Base-by-base conservation (phyloP, 1,139 yeast genomes). In the Pneumocystis murina region DNA sequence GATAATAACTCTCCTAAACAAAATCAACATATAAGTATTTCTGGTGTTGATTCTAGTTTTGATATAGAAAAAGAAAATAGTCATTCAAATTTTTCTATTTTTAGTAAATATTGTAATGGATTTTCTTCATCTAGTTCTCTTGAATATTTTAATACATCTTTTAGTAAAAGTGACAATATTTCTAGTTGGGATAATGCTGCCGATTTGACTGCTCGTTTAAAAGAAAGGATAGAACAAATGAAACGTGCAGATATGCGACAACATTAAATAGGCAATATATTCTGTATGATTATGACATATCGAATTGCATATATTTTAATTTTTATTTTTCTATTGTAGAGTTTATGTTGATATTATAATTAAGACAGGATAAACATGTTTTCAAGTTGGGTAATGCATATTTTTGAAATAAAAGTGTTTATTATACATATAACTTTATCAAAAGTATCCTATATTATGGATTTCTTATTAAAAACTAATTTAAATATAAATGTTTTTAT, bases 171-270 rank as follows among this genome's bases (percentile, higher is more conserved):
- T 8, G 33, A 24, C 7, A 14, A 24, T 48, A 58, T 64, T n/a
- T 65, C 66, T 61, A 64, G 65, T 69, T 90, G 96, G 96, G 82
- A 81, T 70, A 81, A 92, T 62, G 96, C 96, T 0, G 92, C 94
- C 0, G 95, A 87, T 69, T 94, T 89, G 16, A 90, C 97, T 0
- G 82, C 84, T 17, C 94, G 87, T 72, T 79, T 87, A 71, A 86
- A 86, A 72, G 95, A 90, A 0, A 77, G 96, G 68, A 90, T 91
- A 62, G 95, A 88, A 73, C 85, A 86, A 74, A 89, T 90, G 96
- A 87, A 85, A 63, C 59, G 63, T n/a, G 60, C 59, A 28, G 64
- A 63, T 61, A 59, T 48, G 55, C 33, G 55, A 24, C 55, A 40
- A 17, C 48, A 48, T 48, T 48, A 48, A 24, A 20, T 24, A 4